These are phyloP conservation scores for Salvia sclarea DNA, from an alignment of 305 asterid genomes.

Conservation along the genomic window DNA sequence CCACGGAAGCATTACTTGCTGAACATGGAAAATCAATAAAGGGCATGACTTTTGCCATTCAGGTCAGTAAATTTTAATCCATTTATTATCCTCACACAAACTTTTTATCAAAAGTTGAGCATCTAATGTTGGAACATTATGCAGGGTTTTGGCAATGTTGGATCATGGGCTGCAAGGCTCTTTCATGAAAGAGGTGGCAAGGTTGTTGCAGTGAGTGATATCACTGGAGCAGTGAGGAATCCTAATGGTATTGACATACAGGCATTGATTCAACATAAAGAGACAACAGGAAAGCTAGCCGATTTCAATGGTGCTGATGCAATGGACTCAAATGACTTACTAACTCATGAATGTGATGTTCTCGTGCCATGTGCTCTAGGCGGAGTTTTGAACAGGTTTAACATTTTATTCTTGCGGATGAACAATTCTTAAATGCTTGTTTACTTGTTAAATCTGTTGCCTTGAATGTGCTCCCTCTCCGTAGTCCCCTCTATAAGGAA, in stretches of 20 bases:
- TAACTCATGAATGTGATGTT: constrained; percentile 80
- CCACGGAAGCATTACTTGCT: constrained; percentile 85
- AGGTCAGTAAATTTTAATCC: constrained; percentile 44
- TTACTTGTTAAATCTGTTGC: not conserved
- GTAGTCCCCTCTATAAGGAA: not conserved
- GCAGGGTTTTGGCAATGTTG: constrained; percentile 95
- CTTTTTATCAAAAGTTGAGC: constrained; percentile 13
- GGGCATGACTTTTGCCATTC: constrained; percentile 83
- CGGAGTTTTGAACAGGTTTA: constrained; percentile 83
- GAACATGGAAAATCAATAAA: constrained; percentile 78
- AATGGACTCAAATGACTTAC: constrained; percentile 70
- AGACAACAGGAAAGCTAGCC: constrained; percentile 53
- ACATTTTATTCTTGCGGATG: not conserved
- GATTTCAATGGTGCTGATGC: constrained; percentile 69
- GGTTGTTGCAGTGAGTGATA: constrained; percentile 84
- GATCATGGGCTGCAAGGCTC: constrained; percentile 86
- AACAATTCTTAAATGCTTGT: not conserved
- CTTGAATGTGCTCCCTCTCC: not conserved
- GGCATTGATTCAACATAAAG: constrained; percentile 64
- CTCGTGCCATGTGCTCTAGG: constrained; percentile 94
- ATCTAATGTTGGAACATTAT: not conserved
- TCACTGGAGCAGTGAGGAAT: constrained; percentile 82
- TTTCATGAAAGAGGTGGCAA: constrained; percentile 91
- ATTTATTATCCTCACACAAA: not conserved
- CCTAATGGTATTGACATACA: constrained; percentile 68